Conservation (phyloP, 331 rosid species). For the Quercus lobata region DNA sequence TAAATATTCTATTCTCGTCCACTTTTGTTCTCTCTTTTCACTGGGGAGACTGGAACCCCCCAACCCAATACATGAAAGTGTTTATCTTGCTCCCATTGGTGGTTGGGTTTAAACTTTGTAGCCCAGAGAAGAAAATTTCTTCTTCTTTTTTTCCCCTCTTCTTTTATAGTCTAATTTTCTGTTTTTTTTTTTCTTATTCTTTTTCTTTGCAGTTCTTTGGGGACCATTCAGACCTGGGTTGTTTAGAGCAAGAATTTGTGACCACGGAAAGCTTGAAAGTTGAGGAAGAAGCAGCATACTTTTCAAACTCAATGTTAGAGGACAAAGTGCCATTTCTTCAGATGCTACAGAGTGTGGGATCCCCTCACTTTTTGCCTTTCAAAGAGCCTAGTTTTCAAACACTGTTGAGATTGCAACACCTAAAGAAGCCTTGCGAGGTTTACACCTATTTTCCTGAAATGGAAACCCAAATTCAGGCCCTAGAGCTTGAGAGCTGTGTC, state of each 20-base stretch:
- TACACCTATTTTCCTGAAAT: slow-evolving; percentile 21
- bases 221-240: slow-evolving; percentile 49
- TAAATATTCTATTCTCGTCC: slow-evolving; percentile 31
- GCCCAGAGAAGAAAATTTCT: slow-evolving; percentile 10
- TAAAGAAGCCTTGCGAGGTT: slow-evolving; percentile 51
- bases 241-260: slow-evolving; percentile 44
- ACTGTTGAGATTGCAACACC: slow-evolving; percentile 56
- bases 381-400: slow-evolving; percentile 77
- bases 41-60: slow-evolving; percentile 21
- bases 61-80: slow-evolving; percentile 20
- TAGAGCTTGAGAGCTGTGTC: slow-evolving; percentile 63
- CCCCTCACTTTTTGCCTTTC: slow-evolving; percentile 41
- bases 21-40: slow-evolving; percentile 19
- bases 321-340: slow-evolving; percentile 82
- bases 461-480: slow-evolving; percentile 42
- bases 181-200: neutral
- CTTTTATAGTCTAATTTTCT: neutral
- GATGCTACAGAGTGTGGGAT: slow-evolving; percentile 75
- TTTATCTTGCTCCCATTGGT: slow-evolving; percentile 26
- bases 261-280: slow-evolving; percentile 29
- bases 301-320: slow-evolving; percentile 42
- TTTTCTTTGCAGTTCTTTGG: slow-evolving; percentile 52
- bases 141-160: neutral
- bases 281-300: slow-evolving; percentile 35
- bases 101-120: slow-evolving; percentile 18